A percentile compares a stretch with the other conserved stretches of the same genome.
These are phyloP conservation scores for Trichoderma breve DNA, from an alignment of 2,329 filamentous ascomycete species.

Conservation along the genomic window DNA sequence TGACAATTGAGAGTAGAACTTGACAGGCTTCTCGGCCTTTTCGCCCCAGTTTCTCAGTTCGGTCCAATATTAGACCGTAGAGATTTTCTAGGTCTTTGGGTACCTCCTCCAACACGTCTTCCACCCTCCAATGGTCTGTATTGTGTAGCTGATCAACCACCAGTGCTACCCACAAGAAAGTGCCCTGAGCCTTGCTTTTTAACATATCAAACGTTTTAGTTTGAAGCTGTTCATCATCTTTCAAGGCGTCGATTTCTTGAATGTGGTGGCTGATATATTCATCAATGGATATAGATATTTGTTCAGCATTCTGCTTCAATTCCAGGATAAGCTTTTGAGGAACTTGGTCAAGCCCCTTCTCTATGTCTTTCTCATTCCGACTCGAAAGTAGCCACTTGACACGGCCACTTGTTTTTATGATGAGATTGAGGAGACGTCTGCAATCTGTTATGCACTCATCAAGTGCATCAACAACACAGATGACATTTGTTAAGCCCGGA, in stretches of 20 bases:
- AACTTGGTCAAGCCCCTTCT: background rate
- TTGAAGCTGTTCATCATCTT: background rate
- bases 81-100: background rate
- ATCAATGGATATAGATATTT: background rate
- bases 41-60: background rate
- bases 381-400: background rate
- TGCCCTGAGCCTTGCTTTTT: background rate
- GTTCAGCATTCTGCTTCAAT: background rate
- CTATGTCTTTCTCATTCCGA: background rate
- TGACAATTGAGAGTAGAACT: background rate
- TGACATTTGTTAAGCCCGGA: constrained; percentile 25
- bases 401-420: background rate
- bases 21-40: background rate
- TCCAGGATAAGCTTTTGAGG: background rate
- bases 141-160: background rate
- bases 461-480: constrained; percentile 37
- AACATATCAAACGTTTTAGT: accelerated
- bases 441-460: background rate
- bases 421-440: background rate
- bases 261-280: background rate
- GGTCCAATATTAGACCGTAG: background rate
- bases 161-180: background rate
- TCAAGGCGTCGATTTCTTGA: background rate
- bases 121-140: background rate
- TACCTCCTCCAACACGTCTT: background rate